Base-by-base conservation (phyloP, 148 eudicot genomes). In the Drosera capensis region DNA sequence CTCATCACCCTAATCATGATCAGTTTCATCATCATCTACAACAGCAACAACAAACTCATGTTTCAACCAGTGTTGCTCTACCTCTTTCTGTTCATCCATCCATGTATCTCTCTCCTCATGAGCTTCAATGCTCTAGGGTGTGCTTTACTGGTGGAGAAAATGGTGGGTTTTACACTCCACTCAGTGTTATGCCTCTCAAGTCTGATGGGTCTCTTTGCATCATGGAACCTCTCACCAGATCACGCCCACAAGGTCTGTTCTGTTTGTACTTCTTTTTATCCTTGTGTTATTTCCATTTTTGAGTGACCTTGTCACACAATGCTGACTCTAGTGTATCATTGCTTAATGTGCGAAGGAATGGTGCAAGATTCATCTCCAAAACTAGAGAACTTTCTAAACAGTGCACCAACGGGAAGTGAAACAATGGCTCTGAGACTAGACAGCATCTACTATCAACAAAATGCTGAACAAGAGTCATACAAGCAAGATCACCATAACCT, bases 131-230 rank as follows among this genome's bases (percentile, higher is more conserved):
- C 25, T 2, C 51, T 25, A 11, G 49, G 0, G 16, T 45, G 25
- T 56, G 65, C 49, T 64, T 31, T 60, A 67, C 60, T 19, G 60
- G 43, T 21, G 58, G 37, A 26, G 62, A 60, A 19, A 62, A 45
- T 62, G 45, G 43, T 55, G 68, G 46, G 15, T 80, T 70, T 53
- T 48, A 59, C 48, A 51, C 35, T 5, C 68, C 56, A 35, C 45
- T 78, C 47, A 53, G 54, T 55, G 73, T 64, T 2, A 80, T 82
- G 94, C 94, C 94, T 28, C 70, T 82, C 25, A 78, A 68, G 38
- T 82, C 82, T 8, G 94, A 82, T 58, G 80, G 82, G 23, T 78
- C 94, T 46, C 80, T 82, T 47, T 82, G 86, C 31, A 70, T 84
- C 37, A 55, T 84, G 75, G 82, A 79, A 52, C 74, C 74, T 54